A percentile compares a stretch with the other conserved stretches of the same genome.
phyloP scores from a whole-genome alignment of 352 stramenopile species.

The Globisporangium mamillatum region DNA sequence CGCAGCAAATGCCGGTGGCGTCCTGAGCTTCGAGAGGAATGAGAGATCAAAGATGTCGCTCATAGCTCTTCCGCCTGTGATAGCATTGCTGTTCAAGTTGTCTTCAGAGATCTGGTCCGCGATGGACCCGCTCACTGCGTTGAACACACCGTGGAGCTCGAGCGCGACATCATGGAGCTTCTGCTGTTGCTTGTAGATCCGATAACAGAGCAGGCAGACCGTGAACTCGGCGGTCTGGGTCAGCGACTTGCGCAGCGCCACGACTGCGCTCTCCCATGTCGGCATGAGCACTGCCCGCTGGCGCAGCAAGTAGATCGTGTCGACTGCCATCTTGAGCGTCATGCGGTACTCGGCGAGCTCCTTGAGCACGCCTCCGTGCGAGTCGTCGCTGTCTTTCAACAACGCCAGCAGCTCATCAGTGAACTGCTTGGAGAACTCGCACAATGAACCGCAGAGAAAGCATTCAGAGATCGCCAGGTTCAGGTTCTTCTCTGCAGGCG shows the following conservation, averaged over 20 bases:
- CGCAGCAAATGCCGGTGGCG: background rate
- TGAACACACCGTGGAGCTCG: conserved; percentile 37
- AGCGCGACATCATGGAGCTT: conserved; percentile 39
- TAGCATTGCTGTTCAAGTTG: background rate
- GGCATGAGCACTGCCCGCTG: conserved; percentile 54
- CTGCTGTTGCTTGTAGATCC: conserved; percentile 71
- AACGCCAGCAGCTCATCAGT: conserved; percentile 39
- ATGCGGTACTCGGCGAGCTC: conserved; percentile 58
- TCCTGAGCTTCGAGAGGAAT: background rate
- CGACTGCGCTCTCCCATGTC: conserved; percentile 58
- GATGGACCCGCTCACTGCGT: conserved; percentile 1
- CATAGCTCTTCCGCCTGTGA: conserved; percentile 3
- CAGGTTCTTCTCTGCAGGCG: background rate
- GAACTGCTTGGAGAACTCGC: conserved; percentile 40
- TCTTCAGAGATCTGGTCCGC: background rate
- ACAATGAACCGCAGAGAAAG: conserved; percentile 58
- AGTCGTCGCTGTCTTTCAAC: conserved; percentile 22
- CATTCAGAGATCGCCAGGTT: conserved; percentile 28
- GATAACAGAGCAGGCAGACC: conserved; percentile 74
- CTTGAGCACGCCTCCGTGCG: conserved; percentile 28
- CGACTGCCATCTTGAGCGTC: conserved; percentile 75
- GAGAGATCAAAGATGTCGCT: conserved; percentile 20
- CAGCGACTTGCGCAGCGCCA: conserved; percentile 33
- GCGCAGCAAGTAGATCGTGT: conserved; percentile 64
- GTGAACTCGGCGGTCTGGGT: conserved; percentile 46